Evolutionary conservation across 2,329 filamentous ascomycete genomes (phyloP).

Genomic region (Nannizzia gypsea): DNA sequence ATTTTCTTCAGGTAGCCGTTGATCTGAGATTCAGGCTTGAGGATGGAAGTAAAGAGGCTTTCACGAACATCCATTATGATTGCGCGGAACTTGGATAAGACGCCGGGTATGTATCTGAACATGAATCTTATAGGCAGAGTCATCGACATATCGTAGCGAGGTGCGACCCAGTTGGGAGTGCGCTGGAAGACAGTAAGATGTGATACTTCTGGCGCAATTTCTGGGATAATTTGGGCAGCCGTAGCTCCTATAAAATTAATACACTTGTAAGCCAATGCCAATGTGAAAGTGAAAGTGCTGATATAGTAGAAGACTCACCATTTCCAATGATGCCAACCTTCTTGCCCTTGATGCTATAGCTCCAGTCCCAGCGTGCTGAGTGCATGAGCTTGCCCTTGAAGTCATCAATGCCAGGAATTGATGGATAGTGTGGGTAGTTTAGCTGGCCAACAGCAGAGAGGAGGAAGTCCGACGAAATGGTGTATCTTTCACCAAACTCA

Average conservation of each 20-base stretch:
- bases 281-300: background rate
- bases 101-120: conserved; percentile 40
- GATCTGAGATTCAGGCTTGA: conserved; percentile 28
- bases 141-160: conserved; percentile 40
- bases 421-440: conserved; percentile 42
- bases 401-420: conserved; percentile 37
- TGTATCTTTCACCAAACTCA: conserved; percentile 42
- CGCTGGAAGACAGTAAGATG: conserved; percentile 46
- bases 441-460: conserved; percentile 49
- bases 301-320: conserved; percentile 25
- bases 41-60: conserved; percentile 35
- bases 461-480: conserved; percentile 45
- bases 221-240: conserved; percentile 47
- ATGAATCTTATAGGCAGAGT: conserved; percentile 32
- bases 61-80: conserved; percentile 47
- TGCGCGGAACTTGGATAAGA: conserved; percentile 41
- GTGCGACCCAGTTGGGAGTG: conserved; percentile 48
- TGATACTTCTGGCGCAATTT: conserved; percentile 41
- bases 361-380: conserved; percentile 50
- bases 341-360: conserved; percentile 43
- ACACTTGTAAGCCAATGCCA: background rate
- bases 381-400: conserved; percentile 46
- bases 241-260: conserved; percentile 37
- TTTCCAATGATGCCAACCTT: conserved; percentile 50
- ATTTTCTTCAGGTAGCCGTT: conserved; percentile 31